Evolutionary conservation across 2,329 filamentous ascomycete species (phyloP), one percentile per base, ranked within the genome.

Genomic region (Chaetomium sp.): DNA sequence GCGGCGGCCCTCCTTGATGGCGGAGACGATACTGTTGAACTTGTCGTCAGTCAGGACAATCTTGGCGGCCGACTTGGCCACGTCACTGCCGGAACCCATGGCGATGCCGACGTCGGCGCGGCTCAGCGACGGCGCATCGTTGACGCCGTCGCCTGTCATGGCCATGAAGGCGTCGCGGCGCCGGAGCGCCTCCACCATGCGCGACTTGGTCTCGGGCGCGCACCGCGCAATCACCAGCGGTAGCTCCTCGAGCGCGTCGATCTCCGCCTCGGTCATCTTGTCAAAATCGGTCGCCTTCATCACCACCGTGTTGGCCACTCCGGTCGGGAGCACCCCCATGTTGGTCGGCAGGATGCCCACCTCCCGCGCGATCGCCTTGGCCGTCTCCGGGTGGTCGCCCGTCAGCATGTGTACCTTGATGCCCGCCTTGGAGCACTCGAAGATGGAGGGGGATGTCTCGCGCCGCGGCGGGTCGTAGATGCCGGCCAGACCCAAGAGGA

Each of bases 121-220:
- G 70, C 91, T 91, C 38, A 96, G 82, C 4, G 90, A 92, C 0
- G 92, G 92, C 1, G 90, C 90, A 73, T 96, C 92, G 73, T 96
- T 96, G 67, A 95, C 92, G 55, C 92, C 92, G 71, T 96, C 92
- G 65, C 92, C 92, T 21, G 91, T 95, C 91, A 96, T 95, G 65
- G 91, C 91, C 75, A 89, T 91, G 76, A 90, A 94, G 23, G 85
- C 84, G 25, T 85, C 83, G 49, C 92, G 88, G 19, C 92, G 87
- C 69, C 93, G 90, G 19, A 96, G 84, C 6, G 92, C 92, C 70
- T 93, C 91, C 59, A 96, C 93, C 92, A 96, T 96, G 65, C 91
- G 88, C 4, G 92, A 92, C 78, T 96, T 96, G 47, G 92, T 96
- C 65, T 90, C 87, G 0, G 93, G 92, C 0, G 91, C 90, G 74